Base-by-base conservation (phyloP, 2,329 filamentous ascomycete genomes). In the Diaporthe citrichinensis region DNA sequence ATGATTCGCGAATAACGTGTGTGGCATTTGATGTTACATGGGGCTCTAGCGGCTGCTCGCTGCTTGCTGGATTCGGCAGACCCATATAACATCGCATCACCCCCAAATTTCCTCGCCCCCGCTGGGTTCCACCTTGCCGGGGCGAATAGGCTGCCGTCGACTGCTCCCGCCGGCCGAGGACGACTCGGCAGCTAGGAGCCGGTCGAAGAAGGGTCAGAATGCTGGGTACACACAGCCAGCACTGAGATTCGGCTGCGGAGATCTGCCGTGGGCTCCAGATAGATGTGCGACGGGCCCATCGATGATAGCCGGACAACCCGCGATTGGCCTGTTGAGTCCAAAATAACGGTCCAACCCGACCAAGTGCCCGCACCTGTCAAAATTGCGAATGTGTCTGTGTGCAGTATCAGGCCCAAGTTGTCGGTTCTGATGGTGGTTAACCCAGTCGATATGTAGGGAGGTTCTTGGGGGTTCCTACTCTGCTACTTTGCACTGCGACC, bases 21-120 rank as follows among this genome's bases (percentile, higher is more conserved):
- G 34, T 69, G 65, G 65, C 49, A 69, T 69, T 55, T 69, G 65
- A 69, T 31, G 65, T 55, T 55, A 20, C 65, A 68, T 53, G 23
- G 46, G 31, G 12, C 49, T 23, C 49, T 41, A 55, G 34, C 51
- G 31, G 31, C 31, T 25, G 23, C n/a, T 65, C 28, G 34, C 41
- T 41, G 65, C 65, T 39, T 68, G 65, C 65, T 68, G 9, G 23
- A 28, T 68, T 68, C 31, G 65, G 65, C 65, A 68, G 65, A 55
- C 65, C 65, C 65, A 55, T 55, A 28, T 14, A 55, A 69, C 31
- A 69, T 69, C 65, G 39, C 65, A 10, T 41, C 31, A 41, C 36
- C 65, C 65, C 46, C 65, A 69, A 69, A 69, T 69, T 69, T 69
- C 65, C 34, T 55, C 9, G 49, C 8, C 65, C 65, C 49, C 49